These are phyloP conservation scores for Chlamydomonas urium DNA, from an alignment of 139 green algal species.

Conservation along the genomic window DNA sequence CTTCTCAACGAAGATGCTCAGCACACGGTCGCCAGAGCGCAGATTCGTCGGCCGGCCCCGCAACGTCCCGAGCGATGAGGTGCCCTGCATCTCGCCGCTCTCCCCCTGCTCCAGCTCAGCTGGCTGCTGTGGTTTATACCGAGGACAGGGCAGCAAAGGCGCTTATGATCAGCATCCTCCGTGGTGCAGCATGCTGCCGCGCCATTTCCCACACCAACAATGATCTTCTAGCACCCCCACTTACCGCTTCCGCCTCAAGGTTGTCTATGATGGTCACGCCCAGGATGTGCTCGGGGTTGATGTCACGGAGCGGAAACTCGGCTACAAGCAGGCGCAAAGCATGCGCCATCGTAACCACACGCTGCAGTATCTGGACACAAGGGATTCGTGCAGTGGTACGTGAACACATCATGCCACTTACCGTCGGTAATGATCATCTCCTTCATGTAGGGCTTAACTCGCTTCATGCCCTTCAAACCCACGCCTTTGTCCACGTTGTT, in stretches of 20 bases:
- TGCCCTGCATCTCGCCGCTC: neutral
- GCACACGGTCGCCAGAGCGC: slow-evolving; percentile 23
- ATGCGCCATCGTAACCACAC: no score
- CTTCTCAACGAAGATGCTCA: slow-evolving; percentile 42
- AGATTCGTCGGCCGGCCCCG: slow-evolving; percentile 24
- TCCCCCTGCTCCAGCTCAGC: neutral
- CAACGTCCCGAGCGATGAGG: slow-evolving; percentile 20
- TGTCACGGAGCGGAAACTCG: slow-evolving; percentile 2
- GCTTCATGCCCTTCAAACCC: slow-evolving; percentile 46
- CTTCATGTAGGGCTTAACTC: slow-evolving; percentile 43
- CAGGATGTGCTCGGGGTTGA: slow-evolving; percentile 20
- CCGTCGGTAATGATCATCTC: slow-evolving; percentile 51
- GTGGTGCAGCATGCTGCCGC: no score
- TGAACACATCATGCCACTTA: slow-evolving; percentile 9
- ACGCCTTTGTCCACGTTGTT: slow-evolving; percentile 5
- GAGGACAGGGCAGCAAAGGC: no score
- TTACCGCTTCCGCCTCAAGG: no score
- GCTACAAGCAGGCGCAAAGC: neutral
- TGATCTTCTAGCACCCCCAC: neutral
- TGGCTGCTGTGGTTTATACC: neutral
- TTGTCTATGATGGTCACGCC: no score
- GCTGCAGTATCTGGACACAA: neutral
- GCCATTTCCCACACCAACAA: neutral
- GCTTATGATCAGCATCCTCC: no score
- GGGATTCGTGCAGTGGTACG: neutral